Conservation (phyloP, 306 rosid genomes). For the Ceratonia siliqua region DNA sequence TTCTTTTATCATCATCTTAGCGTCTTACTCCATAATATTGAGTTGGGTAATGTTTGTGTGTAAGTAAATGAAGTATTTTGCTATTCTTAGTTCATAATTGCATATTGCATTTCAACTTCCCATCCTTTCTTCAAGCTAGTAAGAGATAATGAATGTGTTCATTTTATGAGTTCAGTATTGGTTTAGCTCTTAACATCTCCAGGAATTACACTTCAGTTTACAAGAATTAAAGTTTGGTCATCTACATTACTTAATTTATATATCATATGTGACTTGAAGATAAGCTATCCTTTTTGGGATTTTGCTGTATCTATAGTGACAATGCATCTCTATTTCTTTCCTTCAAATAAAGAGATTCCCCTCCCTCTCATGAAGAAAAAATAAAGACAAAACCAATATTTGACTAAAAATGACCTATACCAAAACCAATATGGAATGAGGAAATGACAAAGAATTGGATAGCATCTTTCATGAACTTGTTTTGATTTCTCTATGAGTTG, state of each 20-base stretch:
- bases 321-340: slow-evolving; percentile 36
- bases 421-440: slow-evolving; percentile 46
- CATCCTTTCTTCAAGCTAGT: no score
- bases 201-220: no score
- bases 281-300: slow-evolving; percentile 25
- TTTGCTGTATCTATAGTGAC: slow-evolving; percentile 35
- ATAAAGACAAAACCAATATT: neutral
- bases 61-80: neutral
- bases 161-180: no score
- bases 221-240: no score
- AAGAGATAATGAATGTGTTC: no score
- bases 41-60: slow-evolving; percentile 2
- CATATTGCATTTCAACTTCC: neutral
- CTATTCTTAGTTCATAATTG: neutral
- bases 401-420: slow-evolving; percentile 64
- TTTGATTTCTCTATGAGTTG: slow-evolving; percentile 41
- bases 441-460: slow-evolving; percentile 59
- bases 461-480: slow-evolving; percentile 52
- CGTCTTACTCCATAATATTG: neutral
- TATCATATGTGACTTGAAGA: no score
- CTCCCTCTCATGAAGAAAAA: slow-evolving; percentile 19
- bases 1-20: neutral
- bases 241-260: no score
- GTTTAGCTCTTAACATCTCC: no score
- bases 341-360: slow-evolving; percentile 19